A percentile compares a stretch with the other conserved stretches of the same genome.
Evolutionary conservation across 441 rosid genomes (phyloP).

Genomic region (Syzygium syzygioides): DNA sequence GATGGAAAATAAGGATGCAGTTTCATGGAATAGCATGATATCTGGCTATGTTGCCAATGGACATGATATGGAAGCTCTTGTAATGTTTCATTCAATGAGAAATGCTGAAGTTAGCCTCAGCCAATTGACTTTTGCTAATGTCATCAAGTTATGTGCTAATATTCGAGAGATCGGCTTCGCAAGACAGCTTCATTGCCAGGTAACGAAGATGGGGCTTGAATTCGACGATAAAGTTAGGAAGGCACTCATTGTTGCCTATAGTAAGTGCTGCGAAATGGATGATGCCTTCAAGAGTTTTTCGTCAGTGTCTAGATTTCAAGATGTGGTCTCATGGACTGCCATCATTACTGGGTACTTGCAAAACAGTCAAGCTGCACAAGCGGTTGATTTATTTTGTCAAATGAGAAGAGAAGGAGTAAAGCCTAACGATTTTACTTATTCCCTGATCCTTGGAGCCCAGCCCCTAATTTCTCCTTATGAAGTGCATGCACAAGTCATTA

Average conservation of each 20-base stretch:
- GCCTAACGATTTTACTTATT: conserved; percentile 54
- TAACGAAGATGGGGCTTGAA: conserved; percentile 34
- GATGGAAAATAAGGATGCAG: conserved; percentile 35
- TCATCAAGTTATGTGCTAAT: conserved; percentile 52
- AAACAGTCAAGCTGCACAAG: conserved; percentile 34
- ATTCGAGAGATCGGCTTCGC: conserved; percentile 27
- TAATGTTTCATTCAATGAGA: conserved; percentile 40
- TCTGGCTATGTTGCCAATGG: conserved; percentile 44
- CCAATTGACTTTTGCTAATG: conserved; percentile 32
- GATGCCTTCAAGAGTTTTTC: conserved; percentile 35
- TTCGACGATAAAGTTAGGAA: conserved; percentile 38
- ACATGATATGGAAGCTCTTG: conserved; percentile 38
- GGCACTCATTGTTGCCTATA: conserved; percentile 42
- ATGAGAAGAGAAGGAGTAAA: conserved; percentile 45
- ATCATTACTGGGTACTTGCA: conserved; percentile 52
- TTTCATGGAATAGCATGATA: conserved; percentile 60
- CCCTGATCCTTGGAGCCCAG: conserved; percentile 46
- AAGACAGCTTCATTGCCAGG: conserved; percentile 49
- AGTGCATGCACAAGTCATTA: conserved; percentile 46
- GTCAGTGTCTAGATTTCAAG: conserved; percentile 21
- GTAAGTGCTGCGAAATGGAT: conserved; percentile 38
- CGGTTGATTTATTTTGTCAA: conserved; percentile 30
- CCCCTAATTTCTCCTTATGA: conserved; percentile 45
- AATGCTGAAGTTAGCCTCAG: conserved; percentile 35
- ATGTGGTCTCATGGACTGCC: conserved; percentile 55